Evolutionary conservation across 257 asterid species (phyloP).

Genomic region (Solanum medicagineum): DNA sequence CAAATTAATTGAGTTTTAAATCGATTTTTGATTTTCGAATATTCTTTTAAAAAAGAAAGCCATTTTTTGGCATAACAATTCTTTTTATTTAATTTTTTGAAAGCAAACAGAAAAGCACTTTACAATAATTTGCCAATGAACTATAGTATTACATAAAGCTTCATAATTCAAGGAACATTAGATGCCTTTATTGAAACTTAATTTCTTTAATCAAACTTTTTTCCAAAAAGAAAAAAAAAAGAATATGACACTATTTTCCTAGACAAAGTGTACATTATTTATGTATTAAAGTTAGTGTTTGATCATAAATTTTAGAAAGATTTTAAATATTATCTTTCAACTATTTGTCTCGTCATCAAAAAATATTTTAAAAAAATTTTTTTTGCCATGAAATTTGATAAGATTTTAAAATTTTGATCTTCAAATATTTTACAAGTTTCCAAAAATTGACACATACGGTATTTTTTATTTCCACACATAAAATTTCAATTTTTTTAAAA

Average conservation of each 20-base stretch:
- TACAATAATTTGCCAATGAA: constrained; percentile 19
- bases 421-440: too few relatives aligned
- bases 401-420: too few relatives aligned
- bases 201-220: constrained; percentile 4
- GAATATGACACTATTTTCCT: not conserved
- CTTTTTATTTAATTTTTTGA: not conserved
- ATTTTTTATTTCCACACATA: too few relatives aligned
- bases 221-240: too few relatives aligned
- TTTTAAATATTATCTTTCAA: not conserved
- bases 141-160: constrained; percentile 17
- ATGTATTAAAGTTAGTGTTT: not conserved
- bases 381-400: not conserved
- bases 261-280: not conserved
- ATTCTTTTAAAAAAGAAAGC: too few relatives aligned
- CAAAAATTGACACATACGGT: too few relatives aligned
- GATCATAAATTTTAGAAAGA: not conserved
- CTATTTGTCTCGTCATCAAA: too few relatives aligned
- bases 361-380: not conserved
- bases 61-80: too few relatives aligned
- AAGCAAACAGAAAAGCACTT: constrained; percentile 54
- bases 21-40: too few relatives aligned
- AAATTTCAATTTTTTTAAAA: too few relatives aligned
- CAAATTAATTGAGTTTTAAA: too few relatives aligned
- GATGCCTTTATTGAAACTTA: constrained; percentile 1
- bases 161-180: constrained; percentile 24